Conservation (phyloP, 345 rosid genomes). For the Erodium maritimum region DNA sequence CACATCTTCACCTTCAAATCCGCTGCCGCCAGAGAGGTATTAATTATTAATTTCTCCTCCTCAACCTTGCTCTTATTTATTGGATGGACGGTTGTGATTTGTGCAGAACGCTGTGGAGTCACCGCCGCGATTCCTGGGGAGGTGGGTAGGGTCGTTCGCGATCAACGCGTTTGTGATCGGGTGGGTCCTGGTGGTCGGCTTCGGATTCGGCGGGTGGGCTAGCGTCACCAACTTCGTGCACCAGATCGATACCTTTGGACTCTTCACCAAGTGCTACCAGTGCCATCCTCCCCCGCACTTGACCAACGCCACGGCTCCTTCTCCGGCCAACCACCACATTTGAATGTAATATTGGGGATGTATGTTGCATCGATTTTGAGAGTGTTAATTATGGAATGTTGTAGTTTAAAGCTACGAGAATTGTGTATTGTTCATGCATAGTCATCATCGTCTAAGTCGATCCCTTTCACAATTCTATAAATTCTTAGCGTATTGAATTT, state of each 20-base stretch:
- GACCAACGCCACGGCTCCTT: slow-evolving; percentile 22
- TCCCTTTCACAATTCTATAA: no score
- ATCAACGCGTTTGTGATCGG: slow-evolving; percentile 71
- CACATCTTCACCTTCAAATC: slow-evolving; percentile 82
- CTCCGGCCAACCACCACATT: not conserved
- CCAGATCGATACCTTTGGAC: slow-evolving; percentile 93
- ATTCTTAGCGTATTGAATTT: no score
- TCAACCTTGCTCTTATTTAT: no score
- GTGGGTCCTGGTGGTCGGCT: slow-evolving; percentile 88
- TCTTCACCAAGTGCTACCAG: slow-evolving; percentile 91
- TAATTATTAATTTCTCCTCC: no score
- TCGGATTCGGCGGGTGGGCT: slow-evolving; percentile 98
- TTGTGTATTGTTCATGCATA: no score
- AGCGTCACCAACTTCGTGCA: slow-evolving; percentile 73
- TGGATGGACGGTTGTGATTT: slow-evolving; percentile 10
- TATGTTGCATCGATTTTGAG: no score
- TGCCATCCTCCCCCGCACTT: slow-evolving; percentile 40
- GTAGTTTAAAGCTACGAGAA: no score
- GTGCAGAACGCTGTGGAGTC: slow-evolving; percentile 87
- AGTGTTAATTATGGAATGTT: no score
- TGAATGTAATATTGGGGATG: no score
- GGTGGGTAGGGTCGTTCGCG: slow-evolving; percentile 80
- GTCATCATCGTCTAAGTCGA: no score
- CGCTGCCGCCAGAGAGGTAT: slow-evolving; percentile 79
- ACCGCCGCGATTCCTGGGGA: slow-evolving; percentile 61